Conservation (phyloP, 805 yeast species). For the Candida dendrica region DNA sequence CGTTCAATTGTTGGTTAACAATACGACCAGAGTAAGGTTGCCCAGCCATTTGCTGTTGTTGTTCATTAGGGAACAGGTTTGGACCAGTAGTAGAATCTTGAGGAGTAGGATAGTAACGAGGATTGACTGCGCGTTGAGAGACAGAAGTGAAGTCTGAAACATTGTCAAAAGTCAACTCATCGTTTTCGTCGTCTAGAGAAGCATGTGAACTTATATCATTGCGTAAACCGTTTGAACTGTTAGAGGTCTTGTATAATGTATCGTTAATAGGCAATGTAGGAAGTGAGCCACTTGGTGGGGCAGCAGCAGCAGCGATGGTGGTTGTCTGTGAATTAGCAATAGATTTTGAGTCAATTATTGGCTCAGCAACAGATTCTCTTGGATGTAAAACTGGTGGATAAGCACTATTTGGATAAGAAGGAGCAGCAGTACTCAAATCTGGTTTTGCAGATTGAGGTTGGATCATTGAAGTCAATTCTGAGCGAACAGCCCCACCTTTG, state of each 20-base stretch:
- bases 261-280: neutral
- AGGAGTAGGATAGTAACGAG: conserved; percentile 32
- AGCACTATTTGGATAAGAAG: neutral
- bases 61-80: conserved; percentile 16
- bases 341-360: too few relatives aligned
- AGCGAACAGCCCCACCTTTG: conserved; percentile 15
- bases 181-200: too few relatives aligned
- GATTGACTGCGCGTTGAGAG: conserved; percentile 69
- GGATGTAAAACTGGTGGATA: conserved; percentile 5
- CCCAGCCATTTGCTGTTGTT: conserved; percentile 6
- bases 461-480: conserved; percentile 12
- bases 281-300: too few relatives aligned
- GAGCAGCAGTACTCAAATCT: conserved; percentile 12
- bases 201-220: too few relatives aligned
- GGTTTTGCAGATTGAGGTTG: conserved; percentile 18
- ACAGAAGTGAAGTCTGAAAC: conserved; percentile 70
- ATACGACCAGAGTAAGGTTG: conserved; percentile 3
- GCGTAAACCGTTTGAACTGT: too few relatives aligned
- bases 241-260: too few relatives aligned
- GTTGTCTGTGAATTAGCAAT: too few relatives aligned
- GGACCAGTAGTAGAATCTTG: conserved; percentile 18
- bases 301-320: too few relatives aligned
- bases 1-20: neutral
- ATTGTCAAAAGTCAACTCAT: neutral
- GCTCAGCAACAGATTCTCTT: neutral